Conservation (phyloP, 2,329 filamentous ascomycete genomes). For the Cercospora sesami region DNA sequence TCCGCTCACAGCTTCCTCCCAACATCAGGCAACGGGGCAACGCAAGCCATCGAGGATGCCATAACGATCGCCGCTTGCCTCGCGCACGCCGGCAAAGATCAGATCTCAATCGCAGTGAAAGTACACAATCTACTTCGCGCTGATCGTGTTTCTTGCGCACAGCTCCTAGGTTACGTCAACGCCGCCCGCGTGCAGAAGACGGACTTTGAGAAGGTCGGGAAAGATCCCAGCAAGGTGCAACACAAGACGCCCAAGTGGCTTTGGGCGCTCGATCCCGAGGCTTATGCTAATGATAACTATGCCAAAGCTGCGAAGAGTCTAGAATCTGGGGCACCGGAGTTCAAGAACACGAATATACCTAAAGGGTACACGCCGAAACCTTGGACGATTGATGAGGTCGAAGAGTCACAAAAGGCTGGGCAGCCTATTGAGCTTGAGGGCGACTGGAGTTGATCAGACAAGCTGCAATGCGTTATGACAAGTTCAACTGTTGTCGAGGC, state of each 20-base stretch:
- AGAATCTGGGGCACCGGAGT: slow-evolving; percentile 12
- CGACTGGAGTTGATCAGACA: slow-evolving; percentile 22
- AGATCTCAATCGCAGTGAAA: slow-evolving; percentile 36
- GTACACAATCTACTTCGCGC: slow-evolving; percentile 40
- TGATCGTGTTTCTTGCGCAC: slow-evolving; percentile 28
- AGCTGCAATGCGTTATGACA: neutral
- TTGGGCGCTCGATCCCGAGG: slow-evolving; percentile 26
- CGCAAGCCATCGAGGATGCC: slow-evolving; percentile 56
- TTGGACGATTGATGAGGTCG: slow-evolving; percentile 28
- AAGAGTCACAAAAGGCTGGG: slow-evolving; percentile 23
- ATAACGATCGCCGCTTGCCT: slow-evolving; percentile 50
- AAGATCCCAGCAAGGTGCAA: slow-evolving; percentile 23
- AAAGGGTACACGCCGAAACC: slow-evolving; percentile 16
- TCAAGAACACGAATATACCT: slow-evolving; percentile 29
- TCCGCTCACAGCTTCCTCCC: slow-evolving; percentile 57
- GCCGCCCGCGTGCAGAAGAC: slow-evolving; percentile 28
- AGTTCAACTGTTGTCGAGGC: neutral
- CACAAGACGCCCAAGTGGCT: slow-evolving; percentile 28
- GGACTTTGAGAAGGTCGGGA: slow-evolving; percentile 21
- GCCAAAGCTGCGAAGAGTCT: slow-evolving; percentile 19
- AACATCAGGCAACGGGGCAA: slow-evolving; percentile 56
- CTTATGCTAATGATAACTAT: slow-evolving; percentile 27
- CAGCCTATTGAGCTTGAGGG: slow-evolving; percentile 24
- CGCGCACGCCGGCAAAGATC: slow-evolving; percentile 45
- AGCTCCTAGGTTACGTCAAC: slow-evolving; percentile 31